Evolutionary conservation across 192 early-diverging fungal genomes (phyloP).

Genomic region (Pecoramyces ruminantium): DNA sequence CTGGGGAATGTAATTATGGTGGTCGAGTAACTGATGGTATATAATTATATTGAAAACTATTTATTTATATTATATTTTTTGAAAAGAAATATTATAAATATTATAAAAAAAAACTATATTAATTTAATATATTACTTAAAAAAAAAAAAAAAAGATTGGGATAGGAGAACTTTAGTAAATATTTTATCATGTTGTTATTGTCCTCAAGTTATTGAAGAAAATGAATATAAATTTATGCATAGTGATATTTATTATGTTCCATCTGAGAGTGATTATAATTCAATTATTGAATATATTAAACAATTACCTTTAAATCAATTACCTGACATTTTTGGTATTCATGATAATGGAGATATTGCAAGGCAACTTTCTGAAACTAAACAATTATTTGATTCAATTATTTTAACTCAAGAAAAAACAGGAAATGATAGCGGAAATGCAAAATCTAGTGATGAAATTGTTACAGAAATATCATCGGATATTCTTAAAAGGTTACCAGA

Average conservation of each 20-base stretch:
- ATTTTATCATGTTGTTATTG: slow-evolving; percentile 34
- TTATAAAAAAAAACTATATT: neutral
- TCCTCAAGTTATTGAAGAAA: slow-evolving; percentile 27
- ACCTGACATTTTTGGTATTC: slow-evolving; percentile 51
- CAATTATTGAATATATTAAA: slow-evolving; percentile 38
- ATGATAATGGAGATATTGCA: slow-evolving; percentile 51
- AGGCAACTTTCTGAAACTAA: slow-evolving; percentile 38
- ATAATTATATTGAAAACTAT: too few species aligned
- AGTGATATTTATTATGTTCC: slow-evolving; percentile 34
- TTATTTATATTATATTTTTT: too few species aligned
- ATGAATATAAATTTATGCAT: slow-evolving; percentile 30
- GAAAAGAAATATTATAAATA: too few species aligned
- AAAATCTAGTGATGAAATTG: slow-evolving; percentile 37
- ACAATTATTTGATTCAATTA: slow-evolving; percentile 30
- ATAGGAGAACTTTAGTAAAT: slow-evolving; percentile 36
- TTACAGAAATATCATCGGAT: slow-evolving; percentile 35
- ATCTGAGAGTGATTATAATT: slow-evolving; percentile 25
- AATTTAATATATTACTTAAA: neutral
- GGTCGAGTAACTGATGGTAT: slow-evolving; percentile 38
- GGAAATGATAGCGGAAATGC: slow-evolving; percentile 9
- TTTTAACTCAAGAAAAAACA: slow-evolving; percentile 29
- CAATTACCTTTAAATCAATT: slow-evolving; percentile 33
- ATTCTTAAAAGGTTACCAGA: slow-evolving; percentile 27
- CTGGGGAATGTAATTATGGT: slow-evolving; percentile 47
- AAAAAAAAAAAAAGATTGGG: slow-evolving; percentile 21